These are phyloP conservation scores for Cercospora sesami DNA, from an alignment of 2,329 filamentous ascomycete genomes.

Conservation along the genomic window DNA sequence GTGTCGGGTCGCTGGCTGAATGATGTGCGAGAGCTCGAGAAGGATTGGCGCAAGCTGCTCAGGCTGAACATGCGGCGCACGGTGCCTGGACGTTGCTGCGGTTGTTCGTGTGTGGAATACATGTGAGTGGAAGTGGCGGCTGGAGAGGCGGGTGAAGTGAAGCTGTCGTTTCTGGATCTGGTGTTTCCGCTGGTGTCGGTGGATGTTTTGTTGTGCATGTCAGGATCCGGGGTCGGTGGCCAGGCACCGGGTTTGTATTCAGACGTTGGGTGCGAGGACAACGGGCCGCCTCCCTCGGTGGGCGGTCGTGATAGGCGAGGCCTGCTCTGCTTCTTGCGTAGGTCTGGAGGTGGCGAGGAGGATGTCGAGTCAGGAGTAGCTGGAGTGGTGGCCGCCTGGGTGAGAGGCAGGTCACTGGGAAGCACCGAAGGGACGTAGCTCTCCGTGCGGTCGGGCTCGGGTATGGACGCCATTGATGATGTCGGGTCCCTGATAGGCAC, in stretches of 20 bases:
- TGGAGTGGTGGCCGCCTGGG: slow-evolving; percentile 30
- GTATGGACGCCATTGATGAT: slow-evolving; percentile 14
- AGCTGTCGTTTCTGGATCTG: slow-evolving; percentile 30
- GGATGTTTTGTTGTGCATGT: slow-evolving; percentile 20
- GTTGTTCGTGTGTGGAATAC: slow-evolving; percentile 11
- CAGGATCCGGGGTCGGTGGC: slow-evolving; percentile 31
- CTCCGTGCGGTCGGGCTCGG: slow-evolving; percentile 20
- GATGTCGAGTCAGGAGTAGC: slow-evolving; percentile 32
- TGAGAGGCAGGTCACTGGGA: slow-evolving; percentile 28
- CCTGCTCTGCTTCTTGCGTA: slow-evolving; percentile 9
- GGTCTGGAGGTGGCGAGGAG: slow-evolving; percentile 20
- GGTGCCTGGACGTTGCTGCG: slow-evolving; percentile 27
- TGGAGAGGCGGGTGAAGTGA: slow-evolving; percentile 28
- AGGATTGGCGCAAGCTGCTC: slow-evolving; percentile 38
- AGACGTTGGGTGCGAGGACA: slow-evolving; percentile 39
- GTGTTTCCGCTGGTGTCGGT: slow-evolving; percentile 23
- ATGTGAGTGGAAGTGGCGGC: slow-evolving; percentile 10
- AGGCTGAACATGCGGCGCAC: slow-evolving; percentile 39
- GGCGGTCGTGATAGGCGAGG: slow-evolving; percentile 29
- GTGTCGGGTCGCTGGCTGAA: slow-evolving; percentile 29
- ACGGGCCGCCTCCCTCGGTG: slow-evolving; percentile 37
- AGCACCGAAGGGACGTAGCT: neutral
- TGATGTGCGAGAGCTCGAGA: slow-evolving; percentile 40
- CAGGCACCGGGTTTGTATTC: slow-evolving; percentile 28
- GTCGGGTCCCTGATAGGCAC: slow-evolving; percentile 3